These are phyloP conservation scores for Clarireedia homoeocarpa DNA, from an alignment of 2,329 filamentous ascomycete genomes.

Conservation along the genomic window DNA sequence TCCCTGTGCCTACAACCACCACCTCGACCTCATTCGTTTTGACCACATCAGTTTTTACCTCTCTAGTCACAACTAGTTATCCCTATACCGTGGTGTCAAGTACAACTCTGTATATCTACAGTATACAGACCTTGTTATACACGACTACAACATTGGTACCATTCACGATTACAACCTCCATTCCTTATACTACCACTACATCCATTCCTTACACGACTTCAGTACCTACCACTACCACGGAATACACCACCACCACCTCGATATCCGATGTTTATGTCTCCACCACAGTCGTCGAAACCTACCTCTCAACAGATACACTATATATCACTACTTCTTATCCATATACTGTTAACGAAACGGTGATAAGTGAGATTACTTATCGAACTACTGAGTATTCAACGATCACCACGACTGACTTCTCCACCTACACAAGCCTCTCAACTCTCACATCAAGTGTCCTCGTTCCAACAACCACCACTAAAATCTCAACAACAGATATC, in stretches of 20 bases:
- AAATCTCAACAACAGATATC: not conserved
- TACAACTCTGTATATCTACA: slow-evolving; percentile 2
- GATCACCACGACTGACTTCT: not conserved
- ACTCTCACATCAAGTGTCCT: not conserved
- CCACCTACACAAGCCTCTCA: not conserved
- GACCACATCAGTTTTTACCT: not conserved
- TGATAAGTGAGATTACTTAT: not conserved
- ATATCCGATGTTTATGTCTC: slow-evolving; percentile 1
- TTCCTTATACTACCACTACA: not conserved
- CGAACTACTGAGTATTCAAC: not conserved
- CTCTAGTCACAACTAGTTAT: not conserved
- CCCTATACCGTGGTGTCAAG: slow-evolving; percentile 3
- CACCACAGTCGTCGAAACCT: not conserved
- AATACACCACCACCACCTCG: not conserved
- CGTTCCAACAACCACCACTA: not conserved
- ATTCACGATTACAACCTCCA: no score
- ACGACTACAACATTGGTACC: not conserved
- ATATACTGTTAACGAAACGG: slow-evolving; percentile 1
- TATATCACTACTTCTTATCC: slow-evolving; percentile 10
- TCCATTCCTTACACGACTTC: not conserved
- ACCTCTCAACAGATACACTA: not conserved
- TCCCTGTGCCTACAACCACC: not conserved
- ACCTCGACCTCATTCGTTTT: not conserved
- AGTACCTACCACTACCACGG: slow-evolving; percentile 2
- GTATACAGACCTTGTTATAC: not conserved